Base-by-base conservation (phyloP, 2,329 filamentous ascomycete genomes). In the Venturia pyrina region DNA sequence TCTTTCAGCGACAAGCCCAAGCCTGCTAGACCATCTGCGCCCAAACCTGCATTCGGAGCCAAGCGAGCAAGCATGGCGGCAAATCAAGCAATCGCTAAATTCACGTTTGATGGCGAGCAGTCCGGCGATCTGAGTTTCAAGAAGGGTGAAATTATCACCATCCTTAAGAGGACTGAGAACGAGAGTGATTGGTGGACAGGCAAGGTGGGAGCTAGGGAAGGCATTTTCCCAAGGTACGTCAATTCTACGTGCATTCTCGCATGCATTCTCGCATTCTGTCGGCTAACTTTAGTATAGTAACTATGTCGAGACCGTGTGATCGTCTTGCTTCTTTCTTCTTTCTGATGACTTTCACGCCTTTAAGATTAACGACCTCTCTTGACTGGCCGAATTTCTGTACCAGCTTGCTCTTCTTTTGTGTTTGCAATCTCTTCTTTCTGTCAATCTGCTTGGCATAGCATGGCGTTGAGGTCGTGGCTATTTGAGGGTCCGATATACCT, bases 141-240 rank as follows among this genome's bases (percentile, higher is more conserved):
- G 80, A 99, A 99, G 82, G 95, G 95, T 24, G 95, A 99, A 40
- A 78, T 98, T 66, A 97, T 99, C 70, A 97, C 92, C 0, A 92
- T 99, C 66, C 76, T 96, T 66, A 97, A 99, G 81, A 89, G 90
- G 77, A 98, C 93, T 5, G 91, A 98, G 5, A 97, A 89, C 71
- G 89, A 91, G 67, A 93, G 92, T 66, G 93, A 98, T 76, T 98
- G 93, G 93, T 98, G 93, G 95, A 98, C 93, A 21, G 95, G 95
- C 34, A 88, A 89, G 77, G 87, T 97, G 72, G 93, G 93, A 40
- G 84, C 87, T 69, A 85, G 87, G 70, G 90, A 93, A 65, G 95
- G 95, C 46, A 96, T 97, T 70, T 99, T 99, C 78, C 95, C 95
- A 0, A 95, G 90, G 84, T 85, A 78, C 69, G 79, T 72, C 28